Percentiles rank a stretch among this genome's conserved stretches.
phyloP scores from a whole-genome alignment of 306 rosid species.

The Herpetospermum pedunculosum region DNA sequence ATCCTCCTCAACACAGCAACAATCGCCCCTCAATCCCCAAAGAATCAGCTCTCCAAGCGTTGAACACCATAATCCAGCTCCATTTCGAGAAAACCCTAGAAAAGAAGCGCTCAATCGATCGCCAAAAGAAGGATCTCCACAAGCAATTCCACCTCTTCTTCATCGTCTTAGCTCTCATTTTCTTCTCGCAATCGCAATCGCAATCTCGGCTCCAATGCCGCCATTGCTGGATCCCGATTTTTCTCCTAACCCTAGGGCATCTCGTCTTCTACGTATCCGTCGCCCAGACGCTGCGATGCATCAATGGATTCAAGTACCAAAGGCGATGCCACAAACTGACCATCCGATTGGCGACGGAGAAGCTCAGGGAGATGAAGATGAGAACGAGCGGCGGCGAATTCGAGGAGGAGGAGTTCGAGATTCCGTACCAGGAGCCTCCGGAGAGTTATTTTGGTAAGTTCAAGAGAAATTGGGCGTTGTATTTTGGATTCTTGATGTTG shows the following conservation, averaged over 20 bases:
- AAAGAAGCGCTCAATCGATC: conserved; percentile 73
- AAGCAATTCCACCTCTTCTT: conserved; percentile 65
- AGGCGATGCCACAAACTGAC: conserved; percentile 90
- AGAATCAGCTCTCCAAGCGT: conserved; percentile 60
- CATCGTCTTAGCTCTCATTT: conserved; percentile 49
- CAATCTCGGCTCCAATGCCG: conserved; percentile 57
- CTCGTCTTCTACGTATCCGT: conserved; percentile 81
- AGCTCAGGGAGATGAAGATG: too few species aligned
- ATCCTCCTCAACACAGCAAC: not conserved
- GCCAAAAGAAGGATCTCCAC: conserved; percentile 76
- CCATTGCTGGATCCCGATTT: conserved; percentile 84
- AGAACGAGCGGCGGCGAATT: too few species aligned
- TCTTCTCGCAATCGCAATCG: conserved; percentile 34
- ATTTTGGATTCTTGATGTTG: conserved; percentile 68
- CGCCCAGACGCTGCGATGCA: conserved; percentile 75
- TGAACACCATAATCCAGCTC: conserved; percentile 83
- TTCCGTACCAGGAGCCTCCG: conserved; percentile 80
- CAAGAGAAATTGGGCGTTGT: conserved; percentile 88
- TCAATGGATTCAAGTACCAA: conserved; percentile 89
- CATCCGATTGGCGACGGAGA: conserved; percentile 61
- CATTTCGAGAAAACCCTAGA: conserved; percentile 86
- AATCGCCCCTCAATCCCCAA: conserved; percentile 18
- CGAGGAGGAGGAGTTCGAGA: conserved; percentile 55
- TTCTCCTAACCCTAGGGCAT: conserved; percentile 59
- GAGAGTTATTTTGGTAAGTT: conserved; percentile 76